Evolutionary conservation across 495 filamentous ascomycete species (phyloP).

Genomic region (Terfezia boudieri): DNA sequence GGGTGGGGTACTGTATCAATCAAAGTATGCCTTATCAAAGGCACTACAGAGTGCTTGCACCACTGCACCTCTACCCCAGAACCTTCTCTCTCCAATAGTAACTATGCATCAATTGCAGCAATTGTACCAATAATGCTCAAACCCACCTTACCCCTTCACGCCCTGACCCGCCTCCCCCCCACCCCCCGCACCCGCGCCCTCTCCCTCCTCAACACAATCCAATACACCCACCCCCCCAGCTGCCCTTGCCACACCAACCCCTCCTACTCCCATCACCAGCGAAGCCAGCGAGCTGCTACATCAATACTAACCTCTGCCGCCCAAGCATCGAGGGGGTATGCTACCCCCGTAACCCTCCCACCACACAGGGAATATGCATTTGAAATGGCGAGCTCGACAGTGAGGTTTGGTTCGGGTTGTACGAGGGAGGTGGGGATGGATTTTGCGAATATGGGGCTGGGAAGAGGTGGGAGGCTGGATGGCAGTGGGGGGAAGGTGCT

Average conservation of each 20-base stretch:
- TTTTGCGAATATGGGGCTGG: slow-evolving; percentile 51
- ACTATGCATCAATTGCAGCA: too few species aligned
- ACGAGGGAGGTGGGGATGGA: slow-evolving; percentile 99
- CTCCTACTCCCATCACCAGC: slow-evolving; percentile 36
- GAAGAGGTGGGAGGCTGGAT: slow-evolving; percentile 34
- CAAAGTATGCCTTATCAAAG: too few species aligned
- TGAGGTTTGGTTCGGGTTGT: slow-evolving; percentile 81
- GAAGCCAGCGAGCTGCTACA: not conserved
- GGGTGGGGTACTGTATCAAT: too few species aligned
- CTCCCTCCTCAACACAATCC: slow-evolving; percentile 65
- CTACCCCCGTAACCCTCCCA: slow-evolving; percentile 44
- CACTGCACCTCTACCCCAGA: too few species aligned
- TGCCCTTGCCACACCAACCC: slow-evolving; percentile 63
- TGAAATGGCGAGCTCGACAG: slow-evolving; percentile 86
- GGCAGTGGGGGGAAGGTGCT: slow-evolving; percentile 53
- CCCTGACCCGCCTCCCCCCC: too few species aligned
- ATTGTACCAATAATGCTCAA: too few species aligned
- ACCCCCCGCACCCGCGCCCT: slow-evolving; percentile 32
- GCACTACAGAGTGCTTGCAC: too few species aligned
- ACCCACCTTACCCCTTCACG: too few species aligned
- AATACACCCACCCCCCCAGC: slow-evolving; percentile 68
- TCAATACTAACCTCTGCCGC: slow-evolving; percentile 3
- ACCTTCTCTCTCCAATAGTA: too few species aligned
- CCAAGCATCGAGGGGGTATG: slow-evolving; percentile 14
- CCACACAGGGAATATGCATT: slow-evolving; percentile 88